phyloP scores from a whole-genome alignment of 1,284 basidiomycete species.

The Cutaneotrichosporon curvatum region DNA sequence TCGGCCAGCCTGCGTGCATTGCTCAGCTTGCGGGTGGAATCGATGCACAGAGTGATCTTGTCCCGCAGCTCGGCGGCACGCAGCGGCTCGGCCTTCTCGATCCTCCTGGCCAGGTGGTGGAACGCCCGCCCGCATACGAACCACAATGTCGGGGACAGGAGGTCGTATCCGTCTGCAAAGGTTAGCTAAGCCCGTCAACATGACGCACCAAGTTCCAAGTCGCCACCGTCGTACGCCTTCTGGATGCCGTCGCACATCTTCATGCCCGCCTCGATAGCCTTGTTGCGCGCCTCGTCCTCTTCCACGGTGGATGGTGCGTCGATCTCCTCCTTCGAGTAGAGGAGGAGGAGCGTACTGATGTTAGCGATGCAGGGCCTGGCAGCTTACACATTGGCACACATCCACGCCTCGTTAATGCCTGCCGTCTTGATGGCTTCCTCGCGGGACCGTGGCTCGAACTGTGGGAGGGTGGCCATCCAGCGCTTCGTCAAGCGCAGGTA shows the following conservation, averaged over 20 bases:
- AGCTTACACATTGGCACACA: conserved; percentile 10
- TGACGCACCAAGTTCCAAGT: conserved; percentile 21
- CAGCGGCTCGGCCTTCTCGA: conserved; percentile 7
- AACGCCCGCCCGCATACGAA: conserved; percentile 10
- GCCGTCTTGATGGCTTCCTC: conserved; percentile 12
- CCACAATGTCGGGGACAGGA: conserved; percentile 8
- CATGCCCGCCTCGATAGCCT: conserved; percentile 19
- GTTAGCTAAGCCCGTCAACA: too few relatives aligned
- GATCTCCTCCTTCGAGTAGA: conserved; percentile 27
- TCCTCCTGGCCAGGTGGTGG: conserved; percentile 12
- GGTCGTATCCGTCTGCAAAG: conserved; percentile 18
- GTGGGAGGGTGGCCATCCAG: conserved; percentile 21
- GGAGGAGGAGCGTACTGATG: conserved; percentile 11
- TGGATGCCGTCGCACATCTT: conserved; percentile 22
- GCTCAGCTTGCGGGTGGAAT: conserved; percentile 8
- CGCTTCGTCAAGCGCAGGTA: conserved; percentile 19
- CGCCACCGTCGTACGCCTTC: conserved; percentile 17
- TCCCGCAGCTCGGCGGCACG: conserved; percentile 5
- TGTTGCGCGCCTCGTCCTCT: conserved; percentile 17
- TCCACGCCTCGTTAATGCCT: conserved; percentile 20
- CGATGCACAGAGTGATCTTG: conserved; percentile 6
- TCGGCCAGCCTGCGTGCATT: conserved; percentile 10
- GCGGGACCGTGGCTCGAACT: conserved; percentile 6
- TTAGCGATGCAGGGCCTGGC: not conserved
- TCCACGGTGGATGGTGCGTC: conserved; percentile 14